Percentiles rank a stretch among this genome's conserved stretches.
phyloP scores from a whole-genome alignment of 345 rosid species.

The Abelmoschus esculentus region DNA sequence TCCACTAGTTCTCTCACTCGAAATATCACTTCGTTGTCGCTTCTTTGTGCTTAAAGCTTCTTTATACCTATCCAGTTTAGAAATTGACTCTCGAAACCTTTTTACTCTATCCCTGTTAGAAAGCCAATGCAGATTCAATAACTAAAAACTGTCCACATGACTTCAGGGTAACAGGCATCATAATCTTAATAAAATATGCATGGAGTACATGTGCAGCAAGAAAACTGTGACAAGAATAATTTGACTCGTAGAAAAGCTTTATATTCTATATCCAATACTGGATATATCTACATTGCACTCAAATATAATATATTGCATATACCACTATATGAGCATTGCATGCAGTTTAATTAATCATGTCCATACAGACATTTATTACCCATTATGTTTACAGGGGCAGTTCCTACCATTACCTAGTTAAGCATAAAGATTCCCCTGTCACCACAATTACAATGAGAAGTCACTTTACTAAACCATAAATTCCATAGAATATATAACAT shows the following conservation, averaged over 20 bases:
- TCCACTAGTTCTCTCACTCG: conserved; percentile 54
- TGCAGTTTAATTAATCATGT: background rate
- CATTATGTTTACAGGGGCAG: background rate
- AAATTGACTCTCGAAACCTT: conserved; percentile 51
- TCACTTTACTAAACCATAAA: background rate
- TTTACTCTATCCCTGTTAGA: conserved; percentile 66
- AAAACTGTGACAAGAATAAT: background rate
- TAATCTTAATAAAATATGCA: background rate
- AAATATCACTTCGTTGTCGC: conserved; percentile 57
- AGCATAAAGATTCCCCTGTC: background rate
- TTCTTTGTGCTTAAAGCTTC: conserved; percentile 66
- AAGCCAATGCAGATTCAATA: conserved; percentile 18
- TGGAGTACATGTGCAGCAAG: background rate
- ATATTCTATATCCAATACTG: background rate
- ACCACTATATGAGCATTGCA: background rate
- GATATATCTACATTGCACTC: background rate
- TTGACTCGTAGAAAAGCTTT: background rate
- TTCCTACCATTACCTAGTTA: background rate
- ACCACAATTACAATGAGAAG: background rate
- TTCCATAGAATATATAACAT: background rate
- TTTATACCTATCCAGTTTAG: conserved; percentile 58
- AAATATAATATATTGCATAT: background rate
- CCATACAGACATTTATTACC: background rate
- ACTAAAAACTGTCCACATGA: background rate
- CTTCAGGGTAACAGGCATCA: background rate